These are phyloP conservation scores for Gautieria morchelliformis DNA, from an alignment of 768 basidiomycete genomes.

Conservation along the genomic window DNA sequence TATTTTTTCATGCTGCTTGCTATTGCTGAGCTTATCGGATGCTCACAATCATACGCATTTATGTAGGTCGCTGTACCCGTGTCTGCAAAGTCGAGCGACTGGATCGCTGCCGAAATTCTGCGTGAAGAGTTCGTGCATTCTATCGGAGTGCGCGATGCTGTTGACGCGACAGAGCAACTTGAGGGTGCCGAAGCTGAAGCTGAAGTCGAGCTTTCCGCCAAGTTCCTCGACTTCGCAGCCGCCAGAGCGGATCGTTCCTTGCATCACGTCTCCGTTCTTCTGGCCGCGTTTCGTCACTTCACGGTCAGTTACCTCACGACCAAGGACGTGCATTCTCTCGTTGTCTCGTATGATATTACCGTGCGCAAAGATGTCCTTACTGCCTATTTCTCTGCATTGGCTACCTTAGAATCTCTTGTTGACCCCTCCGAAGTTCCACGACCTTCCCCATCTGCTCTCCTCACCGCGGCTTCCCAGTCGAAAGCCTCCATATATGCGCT, in stretches of 20 bases:
- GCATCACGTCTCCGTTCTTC: slow-evolving; percentile 57
- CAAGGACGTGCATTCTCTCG: slow-evolving; percentile 75
- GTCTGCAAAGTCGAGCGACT: slow-evolving; percentile 69
- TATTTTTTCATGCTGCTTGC: slow-evolving; percentile 2
- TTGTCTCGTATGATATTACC: slow-evolving; percentile 64
- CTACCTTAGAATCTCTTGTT: slow-evolving; percentile 51
- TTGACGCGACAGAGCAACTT: slow-evolving; percentile 41
- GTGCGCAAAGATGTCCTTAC: slow-evolving; percentile 67
- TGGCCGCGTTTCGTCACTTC: slow-evolving; percentile 71
- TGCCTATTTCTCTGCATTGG: slow-evolving; percentile 71
- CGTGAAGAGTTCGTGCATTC: slow-evolving; percentile 77
- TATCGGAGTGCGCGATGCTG: slow-evolving; percentile 46
- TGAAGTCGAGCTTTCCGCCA: slow-evolving; percentile 68
- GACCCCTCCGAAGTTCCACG: slow-evolving; percentile 44
- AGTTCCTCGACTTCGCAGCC: slow-evolving; percentile 73
- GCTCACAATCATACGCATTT: not conserved
- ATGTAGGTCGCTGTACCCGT: slow-evolving; percentile 77
- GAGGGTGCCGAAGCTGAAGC: slow-evolving; percentile 51
- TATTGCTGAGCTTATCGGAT: not conserved
- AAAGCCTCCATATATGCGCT: slow-evolving; percentile 79
- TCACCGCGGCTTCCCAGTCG: slow-evolving; percentile 49
- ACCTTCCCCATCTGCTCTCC: slow-evolving; percentile 56
- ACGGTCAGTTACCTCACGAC: slow-evolving; percentile 59
- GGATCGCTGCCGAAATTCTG: slow-evolving; percentile 89
- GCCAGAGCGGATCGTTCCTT: slow-evolving; percentile 42